A percentile compares a stretch with the other conserved stretches of the same genome.
These are phyloP conservation scores for Nemania serpens DNA, from an alignment of 2,329 filamentous ascomycete species.

Conservation along the genomic window DNA sequence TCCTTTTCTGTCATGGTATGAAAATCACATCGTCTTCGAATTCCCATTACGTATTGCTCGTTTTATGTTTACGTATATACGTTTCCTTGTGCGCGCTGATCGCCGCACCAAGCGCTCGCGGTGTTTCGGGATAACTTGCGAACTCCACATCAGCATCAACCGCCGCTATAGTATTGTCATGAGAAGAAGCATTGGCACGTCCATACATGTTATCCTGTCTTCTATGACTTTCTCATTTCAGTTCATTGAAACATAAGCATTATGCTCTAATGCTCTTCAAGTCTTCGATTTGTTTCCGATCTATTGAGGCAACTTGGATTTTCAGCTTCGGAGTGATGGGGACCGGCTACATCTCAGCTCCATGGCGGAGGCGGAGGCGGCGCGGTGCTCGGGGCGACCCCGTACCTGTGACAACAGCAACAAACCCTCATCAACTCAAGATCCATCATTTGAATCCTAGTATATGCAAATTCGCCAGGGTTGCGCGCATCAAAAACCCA, in stretches of 20 bases:
- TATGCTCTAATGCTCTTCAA: not conserved
- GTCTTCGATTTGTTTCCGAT: not conserved
- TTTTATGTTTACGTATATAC: slow-evolving; percentile 11
- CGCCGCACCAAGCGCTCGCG: slow-evolving; percentile 22
- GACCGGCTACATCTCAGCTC: slow-evolving; percentile 9
- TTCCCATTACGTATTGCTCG: not conserved
- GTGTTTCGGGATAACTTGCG: too few relatives aligned
- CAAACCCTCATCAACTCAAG: not conserved
- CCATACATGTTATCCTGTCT: not conserved
- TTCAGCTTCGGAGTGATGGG: slow-evolving; percentile 16
- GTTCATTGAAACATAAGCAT: slow-evolving; percentile 6
- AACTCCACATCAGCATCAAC: too few relatives aligned
- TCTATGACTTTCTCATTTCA: slow-evolving; percentile 19
- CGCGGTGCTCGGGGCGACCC: not conserved
- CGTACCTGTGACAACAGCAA: not conserved
- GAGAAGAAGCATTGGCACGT: not conserved
- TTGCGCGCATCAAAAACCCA: too few relatives aligned
- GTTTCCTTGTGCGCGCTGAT: slow-evolving; percentile 13
- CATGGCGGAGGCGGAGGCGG: slow-evolving; percentile 14
- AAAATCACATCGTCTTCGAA: not conserved
- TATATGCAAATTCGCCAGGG: too few relatives aligned
- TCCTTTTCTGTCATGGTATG: not conserved
- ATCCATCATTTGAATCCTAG: not conserved
- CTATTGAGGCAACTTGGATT: not conserved
- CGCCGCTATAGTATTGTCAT: too few relatives aligned